Base-by-base conservation (phyloP, 2,329 filamentous ascomycete species). In the Coniochaeta sp. region DNA sequence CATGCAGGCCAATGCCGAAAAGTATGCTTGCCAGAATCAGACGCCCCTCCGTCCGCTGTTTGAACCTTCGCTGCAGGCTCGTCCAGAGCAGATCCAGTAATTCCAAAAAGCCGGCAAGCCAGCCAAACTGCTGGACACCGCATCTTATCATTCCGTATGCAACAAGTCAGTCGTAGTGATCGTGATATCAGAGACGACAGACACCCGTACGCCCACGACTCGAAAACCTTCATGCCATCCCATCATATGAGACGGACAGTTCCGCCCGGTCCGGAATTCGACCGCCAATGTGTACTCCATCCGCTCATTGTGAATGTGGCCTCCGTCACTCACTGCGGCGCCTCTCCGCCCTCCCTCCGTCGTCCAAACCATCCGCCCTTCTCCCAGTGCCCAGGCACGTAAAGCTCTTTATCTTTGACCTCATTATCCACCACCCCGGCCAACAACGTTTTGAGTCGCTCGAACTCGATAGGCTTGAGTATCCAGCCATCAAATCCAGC, bases 401-500 rank as follows among this genome's bases (percentile, higher is more conserved):
- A 95, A 1, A 91, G 63, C 58, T 82, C 85, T n/a, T 73, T 67
- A 16, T 78, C 67, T 16, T 89, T 77, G 0, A 77, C 69, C 0
- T 78, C 68, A 1, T 77, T 70, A 45, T 88, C 77, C 3, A 82
- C 75, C 33, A 94, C 87, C 1, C 89, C 89, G 1, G 72, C 67
- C 51, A 95, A 75, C 7, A 95, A 73, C 20, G 78, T 75, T 53
- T 81, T 82, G 0, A 95, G 73, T 8, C 89, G 78, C 58, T 83
- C 81, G 63, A 95, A 95, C 54, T 92, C 84, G 42, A 95, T 87
- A 0, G 90, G 90, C 62, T 95, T 95, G 52, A 95, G 71, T 24
- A 96, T 91, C 90, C 90, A 95, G 22, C 87, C 91, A 58, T 95
- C 90, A 58, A 95, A 95, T 0, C 91, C 91, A 6, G 83, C 83